Evolutionary conservation across 2,329 filamentous ascomycete genomes (phyloP).

Genomic region (Trichoderma sp.): DNA sequence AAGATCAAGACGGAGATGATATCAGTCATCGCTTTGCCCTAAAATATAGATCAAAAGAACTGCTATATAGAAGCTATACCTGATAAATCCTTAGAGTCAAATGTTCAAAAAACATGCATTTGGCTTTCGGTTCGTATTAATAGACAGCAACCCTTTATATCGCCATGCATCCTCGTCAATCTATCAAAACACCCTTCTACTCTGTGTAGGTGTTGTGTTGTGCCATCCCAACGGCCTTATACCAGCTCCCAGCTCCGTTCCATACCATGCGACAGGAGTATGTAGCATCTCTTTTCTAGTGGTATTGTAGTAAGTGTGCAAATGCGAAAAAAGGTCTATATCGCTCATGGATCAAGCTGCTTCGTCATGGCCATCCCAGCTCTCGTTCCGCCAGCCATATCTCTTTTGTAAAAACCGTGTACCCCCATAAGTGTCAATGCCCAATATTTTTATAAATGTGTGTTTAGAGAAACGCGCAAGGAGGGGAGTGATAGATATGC

Average conservation of each 20-base stretch:
- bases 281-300: constrained; percentile 3
- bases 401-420: constrained; percentile 11
- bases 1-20: background rate
- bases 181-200: background rate
- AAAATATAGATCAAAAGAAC: background rate
- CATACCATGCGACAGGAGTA: background rate
- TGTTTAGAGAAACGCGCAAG: background rate
- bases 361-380: background rate
- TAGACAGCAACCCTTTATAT: background rate
- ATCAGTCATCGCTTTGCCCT: background rate
- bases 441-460: background rate
- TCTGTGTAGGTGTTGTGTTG: background rate
- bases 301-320: background rate
- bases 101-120: background rate
- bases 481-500: background rate
- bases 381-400: background rate
- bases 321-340: constrained; percentile 13
- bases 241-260: background rate
- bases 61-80: background rate
- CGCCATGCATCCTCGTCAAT: constrained; percentile 6
- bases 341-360: constrained; percentile 13
- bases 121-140: background rate
- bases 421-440: background rate
- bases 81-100: background rate
- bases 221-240: background rate